A percentile compares a stretch with the other conserved stretches of the same genome.
Conservation (phyloP, 1,284 basidiomycete species). For the Puccinia brachypodii region DNA sequence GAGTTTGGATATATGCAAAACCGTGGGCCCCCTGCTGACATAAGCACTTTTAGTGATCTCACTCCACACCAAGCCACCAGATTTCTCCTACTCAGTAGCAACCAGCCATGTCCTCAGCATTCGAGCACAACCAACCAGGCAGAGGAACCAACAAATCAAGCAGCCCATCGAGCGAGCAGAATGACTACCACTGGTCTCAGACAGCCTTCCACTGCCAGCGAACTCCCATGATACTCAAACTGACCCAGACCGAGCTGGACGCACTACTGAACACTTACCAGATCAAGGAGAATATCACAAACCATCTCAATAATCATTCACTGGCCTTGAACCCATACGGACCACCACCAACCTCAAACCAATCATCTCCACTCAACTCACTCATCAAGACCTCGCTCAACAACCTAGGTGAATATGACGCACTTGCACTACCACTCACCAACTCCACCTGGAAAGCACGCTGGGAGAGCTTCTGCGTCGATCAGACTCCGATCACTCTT, state of each 20-base stretch:
- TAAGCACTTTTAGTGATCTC: not conserved
- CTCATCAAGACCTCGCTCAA: constrained; percentile 18
- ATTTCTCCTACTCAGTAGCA: not conserved
- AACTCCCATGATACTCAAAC: constrained; percentile 28
- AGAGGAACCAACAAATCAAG: not conserved
- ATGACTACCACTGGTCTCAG: constrained; percentile 6
- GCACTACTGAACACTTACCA: not conserved
- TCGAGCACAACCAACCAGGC: not conserved
- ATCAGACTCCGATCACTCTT: constrained; percentile 51
- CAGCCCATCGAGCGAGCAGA: not conserved
- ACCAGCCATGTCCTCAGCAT: not conserved
- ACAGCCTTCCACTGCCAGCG: constrained; percentile 18
- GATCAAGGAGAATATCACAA: constrained; percentile 18
- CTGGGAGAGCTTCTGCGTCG: constrained; percentile 85
- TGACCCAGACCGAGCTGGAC: constrained; percentile 19
- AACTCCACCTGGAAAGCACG: constrained; percentile 80
- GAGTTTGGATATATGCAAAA: not conserved
- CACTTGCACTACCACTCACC: constrained; percentile 77
- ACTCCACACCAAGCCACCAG: not conserved
- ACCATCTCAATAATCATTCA: not conserved
- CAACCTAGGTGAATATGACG: constrained; percentile 60
- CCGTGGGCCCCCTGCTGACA: not conserved
- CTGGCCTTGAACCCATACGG: constrained; percentile 8
- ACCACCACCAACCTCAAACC: constrained; percentile 1
- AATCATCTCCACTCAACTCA: constrained; percentile 19